Base-by-base conservation (phyloP, 768 basidiomycete genomes). In the Melanogaster broomeanus region DNA sequence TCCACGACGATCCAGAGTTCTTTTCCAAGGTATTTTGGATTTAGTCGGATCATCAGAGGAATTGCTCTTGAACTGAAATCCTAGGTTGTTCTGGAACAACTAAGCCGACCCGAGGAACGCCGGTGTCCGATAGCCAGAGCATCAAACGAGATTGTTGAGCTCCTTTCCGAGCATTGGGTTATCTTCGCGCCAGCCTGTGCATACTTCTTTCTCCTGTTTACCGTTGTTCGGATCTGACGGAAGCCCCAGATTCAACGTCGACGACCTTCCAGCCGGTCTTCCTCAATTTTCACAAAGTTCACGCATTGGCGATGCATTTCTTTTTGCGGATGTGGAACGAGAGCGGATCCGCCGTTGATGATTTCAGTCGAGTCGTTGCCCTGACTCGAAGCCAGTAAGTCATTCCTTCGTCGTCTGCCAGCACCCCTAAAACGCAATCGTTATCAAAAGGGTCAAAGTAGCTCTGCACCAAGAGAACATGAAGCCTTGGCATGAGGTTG, bases 301-400 rank as follows among this genome's bases (percentile, higher is more conserved):
- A 97, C 67, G 74, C 79, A 10, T 72, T 93, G n/a, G 88, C 88
- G 6, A 83, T 86, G 4, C 81, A 82, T 41, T 94, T 95, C 74
- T 95, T 95, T 71, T 72, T 92, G n/a, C 81, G 90, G 30, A 93
- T 96, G 84, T 96, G 91, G 92, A 81, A 78, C 59, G 93, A 96
- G 65, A 90, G 88, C 61, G 85, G 87, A 12, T 88, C 93, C 1
- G 83, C 87, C 4, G 62, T 68, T 12, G 84, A 76, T 18, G 93
- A 96, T 69, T 92, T 93, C 57, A 75, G 79, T 31, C 84, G 94
- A 10, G 84, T 96, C 10, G 80, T 81, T 30, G 87, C 84, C 6
- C 74, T 95, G 18, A 85, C 87, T 31, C 82, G 83, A 46, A 92
- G 90, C 78, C 93, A 95, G 90, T 92, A 67, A 55, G 88, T 83